These are phyloP conservation scores for Cyathus striatus DNA, from an alignment of 768 basidiomycete species.

Conservation along the genomic window DNA sequence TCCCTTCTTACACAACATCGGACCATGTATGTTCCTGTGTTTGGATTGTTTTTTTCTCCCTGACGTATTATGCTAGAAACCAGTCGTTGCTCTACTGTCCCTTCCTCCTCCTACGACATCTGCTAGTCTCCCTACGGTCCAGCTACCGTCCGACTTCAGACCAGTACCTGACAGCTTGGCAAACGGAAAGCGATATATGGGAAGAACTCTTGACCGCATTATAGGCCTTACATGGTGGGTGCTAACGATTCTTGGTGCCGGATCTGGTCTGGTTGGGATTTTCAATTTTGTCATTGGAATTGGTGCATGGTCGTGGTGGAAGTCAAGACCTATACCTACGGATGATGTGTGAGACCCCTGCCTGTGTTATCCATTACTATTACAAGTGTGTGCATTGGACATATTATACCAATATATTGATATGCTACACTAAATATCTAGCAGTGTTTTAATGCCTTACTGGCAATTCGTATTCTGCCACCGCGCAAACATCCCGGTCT, in stretches of 20 bases:
- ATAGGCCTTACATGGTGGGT: constrained; percentile 81
- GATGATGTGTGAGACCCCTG: background rate
- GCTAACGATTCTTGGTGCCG: constrained; percentile 71
- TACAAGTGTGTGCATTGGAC: background rate
- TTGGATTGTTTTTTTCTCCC: no score
- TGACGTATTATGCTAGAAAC: constrained; percentile 54
- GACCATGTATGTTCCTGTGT: constrained; percentile 79
- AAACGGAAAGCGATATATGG: constrained; percentile 54
- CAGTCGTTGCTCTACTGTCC: constrained; percentile 70
- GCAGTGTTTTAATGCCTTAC: background rate
- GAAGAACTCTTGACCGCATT: constrained; percentile 64
- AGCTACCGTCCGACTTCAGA: constrained; percentile 43
- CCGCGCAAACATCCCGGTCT: background rate
- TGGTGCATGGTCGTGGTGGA: constrained; percentile 62
- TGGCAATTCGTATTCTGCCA: background rate
- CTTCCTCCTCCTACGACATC: constrained; percentile 38
- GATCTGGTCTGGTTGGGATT: constrained; percentile 62
- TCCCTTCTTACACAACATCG: constrained; percentile 81
- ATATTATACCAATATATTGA: no score
- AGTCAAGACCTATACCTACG: constrained; percentile 13
- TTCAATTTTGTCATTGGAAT: constrained; percentile 71
- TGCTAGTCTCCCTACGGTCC: constrained; percentile 31
- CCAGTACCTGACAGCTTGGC: constrained; percentile 53
- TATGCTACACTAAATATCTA: no score
- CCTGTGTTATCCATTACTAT: background rate